A percentile compares a stretch with the other conserved stretches of the same genome.
These are phyloP conservation scores for Microcyclosporella mali DNA, from an alignment of 2,329 filamentous ascomycete genomes.

Conservation along the genomic window DNA sequence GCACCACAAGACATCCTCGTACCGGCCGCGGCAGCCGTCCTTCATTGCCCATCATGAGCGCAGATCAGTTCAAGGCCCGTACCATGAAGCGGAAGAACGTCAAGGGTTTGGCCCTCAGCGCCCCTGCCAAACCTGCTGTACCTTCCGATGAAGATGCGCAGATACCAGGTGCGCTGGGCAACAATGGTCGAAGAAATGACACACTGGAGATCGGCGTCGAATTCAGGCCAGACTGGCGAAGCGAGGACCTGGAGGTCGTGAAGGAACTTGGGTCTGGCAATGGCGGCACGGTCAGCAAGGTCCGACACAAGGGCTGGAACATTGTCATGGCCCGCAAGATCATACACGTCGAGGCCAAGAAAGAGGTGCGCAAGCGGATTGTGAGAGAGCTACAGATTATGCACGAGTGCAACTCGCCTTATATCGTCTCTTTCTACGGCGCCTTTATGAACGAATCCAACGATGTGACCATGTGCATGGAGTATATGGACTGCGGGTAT, in stretches of 20 bases:
- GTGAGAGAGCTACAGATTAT: conserved; percentile 96
- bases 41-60: conserved; percentile 40
- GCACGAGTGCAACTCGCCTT: conserved; percentile 93
- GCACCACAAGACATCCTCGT: too few species aligned
- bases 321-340: conserved; percentile 99
- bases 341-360: conserved; percentile 97
- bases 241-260: conserved; percentile 84
- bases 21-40: conserved; percentile 11
- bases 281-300: conserved; percentile 96
- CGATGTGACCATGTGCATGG: conserved; percentile 99
- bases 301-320: conserved; percentile 88
- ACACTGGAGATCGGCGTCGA: conserved; percentile 94
- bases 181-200: conserved; percentile 54
- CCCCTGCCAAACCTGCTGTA: conserved; percentile 63
- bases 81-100: conserved; percentile 99
- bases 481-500: conserved; percentile 98
- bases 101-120: conserved; percentile 85
- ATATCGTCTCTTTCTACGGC: conserved; percentile 96
- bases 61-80: conserved; percentile 54
- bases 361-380: conserved; percentile 93
- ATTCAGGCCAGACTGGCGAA: conserved; percentile 86
- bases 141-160: conserved; percentile 67
- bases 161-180: conserved; percentile 53
- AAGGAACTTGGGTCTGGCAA: conserved; percentile 95
- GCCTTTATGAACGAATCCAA: conserved; percentile 94